Evolutionary conservation across 495 filamentous ascomycete species (phyloP).

Genomic region (Xylaria curta): DNA sequence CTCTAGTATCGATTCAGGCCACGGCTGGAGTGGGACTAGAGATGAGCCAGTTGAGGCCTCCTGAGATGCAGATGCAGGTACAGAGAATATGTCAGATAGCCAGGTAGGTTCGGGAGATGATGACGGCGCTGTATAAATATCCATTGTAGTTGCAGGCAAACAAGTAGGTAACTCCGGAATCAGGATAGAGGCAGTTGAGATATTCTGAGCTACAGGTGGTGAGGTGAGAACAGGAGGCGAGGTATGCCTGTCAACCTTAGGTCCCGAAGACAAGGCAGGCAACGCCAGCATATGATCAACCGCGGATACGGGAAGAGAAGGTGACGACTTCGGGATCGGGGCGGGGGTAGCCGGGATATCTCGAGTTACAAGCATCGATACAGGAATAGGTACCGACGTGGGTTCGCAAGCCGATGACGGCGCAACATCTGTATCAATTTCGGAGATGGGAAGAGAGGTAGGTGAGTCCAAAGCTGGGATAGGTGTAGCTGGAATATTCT

Average conservation of each 20-base stretch:
- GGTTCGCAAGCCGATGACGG: background rate
- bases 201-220: background rate
- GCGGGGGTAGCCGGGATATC: background rate
- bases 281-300: background rate
- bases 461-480: background rate
- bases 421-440: background rate
- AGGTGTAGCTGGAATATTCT: too few species aligned
- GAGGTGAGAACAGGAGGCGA: too few species aligned
- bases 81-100: too few species aligned
- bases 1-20: background rate
- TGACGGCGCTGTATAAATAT: background rate
- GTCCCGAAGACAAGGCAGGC: background rate
- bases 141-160: background rate
- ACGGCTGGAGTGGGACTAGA: too few species aligned
- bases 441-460: background rate
- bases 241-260: background rate
- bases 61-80: background rate
- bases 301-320: background rate
- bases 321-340: background rate
- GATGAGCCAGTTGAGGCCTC: background rate
- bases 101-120: background rate
- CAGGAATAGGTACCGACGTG: background rate
- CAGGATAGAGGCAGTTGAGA: background rate
- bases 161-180: background rate
- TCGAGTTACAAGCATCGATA: background rate